These are phyloP conservation scores for Xylariaceae sp. DNA, from an alignment of 2,329 filamentous ascomycete genomes.

Conservation along the genomic window DNA sequence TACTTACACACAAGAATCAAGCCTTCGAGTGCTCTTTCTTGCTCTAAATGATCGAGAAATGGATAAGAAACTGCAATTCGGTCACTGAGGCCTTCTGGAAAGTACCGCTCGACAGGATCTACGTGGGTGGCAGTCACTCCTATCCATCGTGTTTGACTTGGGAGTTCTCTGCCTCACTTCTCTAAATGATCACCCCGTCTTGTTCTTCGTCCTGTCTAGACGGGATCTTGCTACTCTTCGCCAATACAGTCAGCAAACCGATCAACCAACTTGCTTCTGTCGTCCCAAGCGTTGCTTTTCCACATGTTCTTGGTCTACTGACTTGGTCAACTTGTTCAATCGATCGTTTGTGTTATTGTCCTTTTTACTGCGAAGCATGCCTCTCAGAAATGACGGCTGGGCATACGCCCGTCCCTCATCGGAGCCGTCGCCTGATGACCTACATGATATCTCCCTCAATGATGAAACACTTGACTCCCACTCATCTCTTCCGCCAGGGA, in stretches of 20 bases:
- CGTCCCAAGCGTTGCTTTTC: slow-evolving; percentile 20
- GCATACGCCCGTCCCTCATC: slow-evolving; percentile 17
- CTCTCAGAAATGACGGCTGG: slow-evolving; percentile 25
- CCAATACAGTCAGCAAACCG: slow-evolving; percentile 9
- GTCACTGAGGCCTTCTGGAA: neutral
- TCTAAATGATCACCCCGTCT: neutral
- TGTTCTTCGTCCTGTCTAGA: neutral
- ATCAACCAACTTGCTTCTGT: slow-evolving; percentile 19
- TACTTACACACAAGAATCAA: slow-evolving; percentile 2
- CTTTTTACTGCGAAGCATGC: slow-evolving; percentile 19
- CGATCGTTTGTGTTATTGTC: slow-evolving; percentile 12
- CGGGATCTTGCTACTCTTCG: slow-evolving; percentile 2
- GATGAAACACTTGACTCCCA: slow-evolving; percentile 24
- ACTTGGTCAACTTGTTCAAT: slow-evolving; percentile 12
- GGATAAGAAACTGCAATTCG: neutral
- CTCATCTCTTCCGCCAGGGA: slow-evolving; percentile 22
- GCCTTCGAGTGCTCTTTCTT: neutral
- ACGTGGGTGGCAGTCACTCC: neutral
- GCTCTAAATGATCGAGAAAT: neutral
- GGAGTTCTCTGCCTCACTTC: neutral
- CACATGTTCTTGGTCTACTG: slow-evolving; percentile 12
- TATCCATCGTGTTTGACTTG: neutral
- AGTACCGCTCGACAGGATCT: neutral
- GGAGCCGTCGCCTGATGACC: slow-evolving; percentile 22
- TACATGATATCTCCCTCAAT: slow-evolving; percentile 31